phyloP scores from a whole-genome alignment of 169 alveolate species.

The Plasmodium ovale region DNA sequence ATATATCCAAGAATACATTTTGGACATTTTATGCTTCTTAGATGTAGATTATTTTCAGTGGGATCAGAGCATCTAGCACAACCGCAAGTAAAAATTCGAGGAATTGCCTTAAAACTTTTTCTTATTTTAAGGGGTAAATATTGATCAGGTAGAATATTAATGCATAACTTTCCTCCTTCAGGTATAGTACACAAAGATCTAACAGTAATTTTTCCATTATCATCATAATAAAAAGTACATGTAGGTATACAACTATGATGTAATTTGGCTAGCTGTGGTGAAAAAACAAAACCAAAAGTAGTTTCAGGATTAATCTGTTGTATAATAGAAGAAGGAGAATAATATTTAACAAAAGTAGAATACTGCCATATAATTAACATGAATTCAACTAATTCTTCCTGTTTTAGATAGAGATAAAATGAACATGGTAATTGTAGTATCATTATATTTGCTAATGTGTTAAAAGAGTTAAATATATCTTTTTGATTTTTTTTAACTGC shows the following conservation, averaged over 20 bases:
- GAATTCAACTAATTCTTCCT: conserved; percentile 83
- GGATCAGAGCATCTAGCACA: conserved; percentile 86
- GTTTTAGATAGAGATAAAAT: conserved; percentile 85
- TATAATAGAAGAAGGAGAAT: conserved; percentile 83
- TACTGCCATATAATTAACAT: conserved; percentile 86
- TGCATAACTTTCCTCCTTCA: conserved; percentile 85
- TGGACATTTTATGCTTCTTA: conserved; percentile 86
- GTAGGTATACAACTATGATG: conserved; percentile 91
- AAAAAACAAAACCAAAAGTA: conserved; percentile 86
- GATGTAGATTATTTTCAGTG: conserved; percentile 81
- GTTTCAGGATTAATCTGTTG: conserved; percentile 81
- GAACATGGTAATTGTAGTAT: conserved; percentile 83
- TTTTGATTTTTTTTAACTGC: conserved; percentile 81
- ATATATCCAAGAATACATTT: conserved; percentile 84
- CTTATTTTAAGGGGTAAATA: conserved; percentile 87
- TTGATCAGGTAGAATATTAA: conserved; percentile 86
- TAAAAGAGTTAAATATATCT: conserved; percentile 75
- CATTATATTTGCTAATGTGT: conserved; percentile 82
- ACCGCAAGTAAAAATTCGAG: conserved; percentile 84
- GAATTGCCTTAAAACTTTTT: conserved; percentile 71
- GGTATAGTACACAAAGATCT: conserved; percentile 88
- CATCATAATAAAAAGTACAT: conserved; percentile 83
- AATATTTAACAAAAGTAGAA: conserved; percentile 82
- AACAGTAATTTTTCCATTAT: conserved; percentile 84
- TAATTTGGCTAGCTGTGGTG: conserved; percentile 77